These are phyloP conservation scores for Fusarium sacchari DNA, from an alignment of 2,329 filamentous ascomycete genomes.

Conservation along the genomic window DNA sequence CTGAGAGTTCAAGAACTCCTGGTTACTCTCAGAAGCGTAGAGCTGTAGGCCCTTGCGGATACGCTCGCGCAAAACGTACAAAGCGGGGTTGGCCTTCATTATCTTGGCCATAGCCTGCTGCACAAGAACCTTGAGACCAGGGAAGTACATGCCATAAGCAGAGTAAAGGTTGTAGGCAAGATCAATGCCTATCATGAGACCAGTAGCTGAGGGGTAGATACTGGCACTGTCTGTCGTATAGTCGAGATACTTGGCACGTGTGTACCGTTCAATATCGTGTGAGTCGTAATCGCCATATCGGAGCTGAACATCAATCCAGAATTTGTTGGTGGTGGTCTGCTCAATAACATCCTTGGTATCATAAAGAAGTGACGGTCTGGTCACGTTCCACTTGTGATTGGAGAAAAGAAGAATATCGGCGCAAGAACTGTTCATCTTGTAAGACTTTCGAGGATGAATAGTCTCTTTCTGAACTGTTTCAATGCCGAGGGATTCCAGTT, in stretches of 20 bases:
- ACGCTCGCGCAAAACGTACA: slow-evolving; percentile 96
- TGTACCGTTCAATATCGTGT: slow-evolving; percentile 98
- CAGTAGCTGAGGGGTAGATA: slow-evolving; percentile 96
- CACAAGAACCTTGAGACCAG: slow-evolving; percentile 91
- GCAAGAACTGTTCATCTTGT: slow-evolving; percentile 99
- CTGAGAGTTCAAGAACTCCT: slow-evolving; percentile 98
- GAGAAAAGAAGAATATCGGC: slow-evolving; percentile 97
- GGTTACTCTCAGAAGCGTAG: slow-evolving; percentile 98
- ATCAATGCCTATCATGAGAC: slow-evolving; percentile 97
- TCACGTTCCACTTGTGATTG: slow-evolving; percentile 99
- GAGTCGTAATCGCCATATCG: slow-evolving; percentile 98
- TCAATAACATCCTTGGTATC: slow-evolving; percentile 97
- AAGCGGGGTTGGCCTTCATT: slow-evolving; percentile 98
- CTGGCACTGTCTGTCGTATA: slow-evolving; percentile 99
- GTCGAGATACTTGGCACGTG: slow-evolving; percentile 96
- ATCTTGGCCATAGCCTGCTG: slow-evolving; percentile 99
- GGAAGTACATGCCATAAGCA: slow-evolving; percentile 98
- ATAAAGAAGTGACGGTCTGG: slow-evolving; percentile 88
- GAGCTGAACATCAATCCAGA: slow-evolving; percentile 97
- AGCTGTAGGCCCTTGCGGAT: slow-evolving; percentile 98
- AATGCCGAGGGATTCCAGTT: slow-evolving; percentile 93
- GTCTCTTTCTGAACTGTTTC: slow-evolving; percentile 99
- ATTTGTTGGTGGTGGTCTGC: slow-evolving; percentile 95
- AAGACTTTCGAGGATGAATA: slow-evolving; percentile 98
- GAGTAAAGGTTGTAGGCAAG: slow-evolving; percentile 98